These are phyloP conservation scores for Aegilops longissima DNA, from an alignment of 176 grass and related monocot genomes.

Conservation along the genomic window DNA sequence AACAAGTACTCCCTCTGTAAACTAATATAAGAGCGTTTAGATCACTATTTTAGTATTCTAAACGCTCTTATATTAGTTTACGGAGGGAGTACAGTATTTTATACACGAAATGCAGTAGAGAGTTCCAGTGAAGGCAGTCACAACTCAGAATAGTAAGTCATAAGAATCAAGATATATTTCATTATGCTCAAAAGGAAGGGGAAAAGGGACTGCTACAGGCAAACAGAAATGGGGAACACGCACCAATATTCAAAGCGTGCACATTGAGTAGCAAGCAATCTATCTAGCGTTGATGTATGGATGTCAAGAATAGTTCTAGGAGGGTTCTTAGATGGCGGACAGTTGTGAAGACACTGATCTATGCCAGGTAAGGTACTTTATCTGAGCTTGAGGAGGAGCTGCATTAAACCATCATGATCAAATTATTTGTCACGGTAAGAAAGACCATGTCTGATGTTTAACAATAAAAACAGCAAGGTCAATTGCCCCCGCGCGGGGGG, in stretches of 20 bases:
- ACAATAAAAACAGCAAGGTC: not conserved
- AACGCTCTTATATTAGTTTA: too few relatives aligned
- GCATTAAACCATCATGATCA: constrained; percentile 32
- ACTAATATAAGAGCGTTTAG: too few relatives aligned
- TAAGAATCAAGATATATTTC: not conserved
- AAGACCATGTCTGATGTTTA: not conserved
- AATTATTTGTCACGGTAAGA: not conserved
- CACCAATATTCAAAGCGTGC: not conserved
- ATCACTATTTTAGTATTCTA: too few relatives aligned
- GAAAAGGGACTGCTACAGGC: not conserved
- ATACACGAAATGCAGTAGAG: not conserved
- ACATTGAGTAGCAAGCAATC: constrained; percentile 21
- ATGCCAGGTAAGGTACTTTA: constrained; percentile 74
- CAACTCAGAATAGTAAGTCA: not conserved
- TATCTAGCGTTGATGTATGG: constrained; percentile 65
- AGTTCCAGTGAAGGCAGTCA: not conserved
- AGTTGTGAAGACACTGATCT: constrained; percentile 58
- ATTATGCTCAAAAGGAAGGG: not conserved
- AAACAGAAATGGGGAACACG: constrained; percentile 6
- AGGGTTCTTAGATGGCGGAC: constrained; percentile 48
- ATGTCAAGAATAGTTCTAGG: constrained; percentile 45
- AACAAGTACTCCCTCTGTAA: not conserved
- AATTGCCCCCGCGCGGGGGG: not conserved
- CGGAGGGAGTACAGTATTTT: too few relatives aligned
- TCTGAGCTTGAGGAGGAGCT: constrained; percentile 47